Conservation (phyloP, 1,139 yeast genomes). For the Nakaseomyces uthaithaninus region DNA sequence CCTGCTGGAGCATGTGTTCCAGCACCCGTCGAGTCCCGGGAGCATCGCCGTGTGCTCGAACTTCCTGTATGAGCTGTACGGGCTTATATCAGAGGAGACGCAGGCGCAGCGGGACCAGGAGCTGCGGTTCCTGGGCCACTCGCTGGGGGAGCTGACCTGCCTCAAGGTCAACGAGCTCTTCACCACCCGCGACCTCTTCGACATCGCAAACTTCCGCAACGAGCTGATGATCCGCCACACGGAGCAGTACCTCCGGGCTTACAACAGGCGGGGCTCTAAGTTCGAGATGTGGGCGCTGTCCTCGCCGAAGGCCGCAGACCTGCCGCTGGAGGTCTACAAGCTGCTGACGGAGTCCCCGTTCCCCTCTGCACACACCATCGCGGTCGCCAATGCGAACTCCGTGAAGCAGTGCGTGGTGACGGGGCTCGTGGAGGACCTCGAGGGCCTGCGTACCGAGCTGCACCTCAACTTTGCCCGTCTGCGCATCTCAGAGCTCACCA, state of each 20-base stretch:
- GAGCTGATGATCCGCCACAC: slow-evolving; percentile 29
- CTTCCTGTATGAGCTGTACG: slow-evolving; percentile 23
- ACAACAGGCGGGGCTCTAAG: slow-evolving; percentile 21
- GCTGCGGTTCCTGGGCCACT: slow-evolving; percentile 42
- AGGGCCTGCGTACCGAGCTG: slow-evolving; percentile 20
- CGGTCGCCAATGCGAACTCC: slow-evolving; percentile 30
- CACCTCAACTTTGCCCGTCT: slow-evolving; percentile 21
- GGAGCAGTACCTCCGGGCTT: slow-evolving; percentile 21
- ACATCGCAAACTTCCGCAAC: slow-evolving; percentile 30
- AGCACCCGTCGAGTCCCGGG: slow-evolving; percentile 27
- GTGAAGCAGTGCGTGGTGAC: slow-evolving; percentile 31
- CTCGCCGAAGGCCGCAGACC: slow-evolving; percentile 22
- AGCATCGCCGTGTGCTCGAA: slow-evolving; percentile 29
- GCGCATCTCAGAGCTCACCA: slow-evolving; percentile 26
- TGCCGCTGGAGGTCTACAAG: slow-evolving; percentile 23
- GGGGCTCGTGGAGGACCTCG: slow-evolving; percentile 27
- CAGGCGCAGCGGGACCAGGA: slow-evolving; percentile 6
- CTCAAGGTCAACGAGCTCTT: slow-evolving; percentile 37
- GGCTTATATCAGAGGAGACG: slow-evolving; percentile 9
- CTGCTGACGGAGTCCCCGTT: slow-evolving; percentile 17
- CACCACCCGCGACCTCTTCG: slow-evolving; percentile 30
- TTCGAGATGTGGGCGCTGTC: slow-evolving; percentile 32
- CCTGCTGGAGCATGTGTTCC: slow-evolving; percentile 19
- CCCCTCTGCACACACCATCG: slow-evolving; percentile 17
- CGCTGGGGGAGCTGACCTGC: slow-evolving; percentile 49